phyloP scores from a whole-genome alignment of 768 basidiomycete genomes.

The Hirschioporus abietinus region DNA sequence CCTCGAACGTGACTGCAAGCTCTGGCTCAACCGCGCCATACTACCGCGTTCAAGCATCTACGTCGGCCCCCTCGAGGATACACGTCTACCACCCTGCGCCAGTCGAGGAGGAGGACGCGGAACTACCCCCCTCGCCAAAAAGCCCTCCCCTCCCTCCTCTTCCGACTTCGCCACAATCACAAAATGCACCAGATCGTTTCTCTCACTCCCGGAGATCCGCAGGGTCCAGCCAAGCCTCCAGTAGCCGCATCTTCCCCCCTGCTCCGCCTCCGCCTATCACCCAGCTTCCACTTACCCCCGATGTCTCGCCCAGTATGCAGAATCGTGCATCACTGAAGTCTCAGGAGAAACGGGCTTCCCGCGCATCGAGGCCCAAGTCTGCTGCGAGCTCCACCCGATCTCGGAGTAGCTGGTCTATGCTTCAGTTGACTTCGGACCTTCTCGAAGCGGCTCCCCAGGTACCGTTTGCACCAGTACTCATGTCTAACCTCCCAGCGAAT shows the following conservation, averaged over 20 bases:
- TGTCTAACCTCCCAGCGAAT: constrained; percentile 49
- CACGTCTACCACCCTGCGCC: constrained; percentile 5
- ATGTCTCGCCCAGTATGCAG: constrained; percentile 17
- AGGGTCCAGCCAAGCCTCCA: constrained; percentile 23
- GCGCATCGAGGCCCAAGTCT: not conserved
- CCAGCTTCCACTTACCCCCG: constrained; percentile 16
- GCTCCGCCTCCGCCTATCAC: not conserved
- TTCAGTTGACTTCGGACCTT: constrained; percentile 36
- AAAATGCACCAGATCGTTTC: not conserved
- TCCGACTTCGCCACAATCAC: constrained; percentile 13
- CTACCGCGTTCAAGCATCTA: constrained; percentile 1
- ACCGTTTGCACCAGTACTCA: constrained; percentile 60
- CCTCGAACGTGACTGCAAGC: not conserved
- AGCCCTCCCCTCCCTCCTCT: constrained; percentile 22
- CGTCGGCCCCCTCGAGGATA: constrained; percentile 5
- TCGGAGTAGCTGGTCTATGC: constrained; percentile 26
- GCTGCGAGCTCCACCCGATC: not conserved
- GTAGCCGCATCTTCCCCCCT: constrained; percentile 9
- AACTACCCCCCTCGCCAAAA: constrained; percentile 17
- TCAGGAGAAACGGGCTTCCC: not conserved
- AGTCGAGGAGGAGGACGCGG: constrained; percentile 4
- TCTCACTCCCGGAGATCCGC: not conserved
- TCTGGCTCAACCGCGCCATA: not conserved
- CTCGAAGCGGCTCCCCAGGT: constrained; percentile 44
- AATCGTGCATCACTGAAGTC: not conserved